Conservation (phyloP, 257 asterid species). For the Anisodus acutangulus region DNA sequence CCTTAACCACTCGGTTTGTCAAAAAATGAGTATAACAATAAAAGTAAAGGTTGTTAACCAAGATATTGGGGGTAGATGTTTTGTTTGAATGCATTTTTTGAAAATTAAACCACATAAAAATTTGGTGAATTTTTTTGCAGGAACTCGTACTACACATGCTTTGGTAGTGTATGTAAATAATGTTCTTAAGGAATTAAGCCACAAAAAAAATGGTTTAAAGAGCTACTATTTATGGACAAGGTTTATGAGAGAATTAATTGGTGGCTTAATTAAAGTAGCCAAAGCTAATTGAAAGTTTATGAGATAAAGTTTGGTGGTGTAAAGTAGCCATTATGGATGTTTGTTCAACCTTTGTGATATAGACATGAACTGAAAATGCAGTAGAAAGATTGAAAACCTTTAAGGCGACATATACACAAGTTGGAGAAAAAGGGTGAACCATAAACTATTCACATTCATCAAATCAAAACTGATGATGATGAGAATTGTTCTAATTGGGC, state of each 20-base stretch:
- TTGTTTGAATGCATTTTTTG: slow-evolving; percentile 1
- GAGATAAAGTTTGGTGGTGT: slow-evolving; percentile 6
- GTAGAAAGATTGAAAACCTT: not conserved
- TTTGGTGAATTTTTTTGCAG: not conserved
- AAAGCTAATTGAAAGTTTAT: not conserved
- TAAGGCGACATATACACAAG: not conserved
- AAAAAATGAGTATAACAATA: not conserved
- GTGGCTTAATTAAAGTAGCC: slow-evolving; percentile 3
- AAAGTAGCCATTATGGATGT: slow-evolving; percentile 18
- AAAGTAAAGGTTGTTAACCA: not conserved
- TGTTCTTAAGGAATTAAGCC: too few relatives aligned
- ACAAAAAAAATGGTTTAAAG: not conserved
- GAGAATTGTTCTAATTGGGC: not conserved
- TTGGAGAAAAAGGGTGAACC: slow-evolving; percentile 3
- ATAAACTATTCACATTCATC: slow-evolving; percentile 7
- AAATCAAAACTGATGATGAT: not conserved
- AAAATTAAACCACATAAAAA: not conserved
- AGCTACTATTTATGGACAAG: not conserved
- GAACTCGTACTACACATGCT: not conserved
- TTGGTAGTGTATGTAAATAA: too few relatives aligned
- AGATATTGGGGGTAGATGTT: not conserved
- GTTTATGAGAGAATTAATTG: not conserved
- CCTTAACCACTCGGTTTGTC: not conserved
- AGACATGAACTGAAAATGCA: not conserved
- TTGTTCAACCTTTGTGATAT: not conserved